These are phyloP conservation scores for Sarcodon aspratus DNA, from an alignment of 768 basidiomycete species.

Conservation along the genomic window DNA sequence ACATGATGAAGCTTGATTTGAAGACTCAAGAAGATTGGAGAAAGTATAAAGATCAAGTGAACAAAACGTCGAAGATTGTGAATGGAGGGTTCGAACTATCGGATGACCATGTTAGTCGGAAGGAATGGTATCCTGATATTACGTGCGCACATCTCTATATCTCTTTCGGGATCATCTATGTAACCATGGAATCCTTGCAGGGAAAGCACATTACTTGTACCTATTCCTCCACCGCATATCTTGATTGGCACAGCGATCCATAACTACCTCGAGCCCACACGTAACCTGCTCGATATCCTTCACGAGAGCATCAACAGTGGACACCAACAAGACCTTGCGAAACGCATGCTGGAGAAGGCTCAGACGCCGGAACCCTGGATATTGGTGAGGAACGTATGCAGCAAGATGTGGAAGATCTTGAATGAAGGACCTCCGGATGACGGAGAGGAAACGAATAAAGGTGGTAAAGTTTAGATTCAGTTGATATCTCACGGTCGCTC, in stretches of 20 bases:
- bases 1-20: constrained; percentile 48
- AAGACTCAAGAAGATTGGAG: constrained; percentile 35
- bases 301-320: constrained; percentile 45
- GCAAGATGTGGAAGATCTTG: constrained; percentile 28
- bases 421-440: constrained; percentile 12
- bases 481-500: too few relatives aligned
- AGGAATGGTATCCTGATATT: too few relatives aligned
- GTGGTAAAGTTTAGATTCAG: neutral
- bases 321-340: constrained; percentile 44
- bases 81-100: constrained; percentile 1
- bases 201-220: constrained; percentile 37
- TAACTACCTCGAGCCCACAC: constrained; percentile 46
- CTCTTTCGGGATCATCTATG: neutral
- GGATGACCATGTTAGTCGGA: too few relatives aligned
- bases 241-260: constrained; percentile 41
- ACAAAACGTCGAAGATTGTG: constrained; percentile 36
- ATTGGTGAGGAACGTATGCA: constrained; percentile 27
- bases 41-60: constrained; percentile 28
- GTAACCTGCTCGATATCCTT: constrained; percentile 37
- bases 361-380: constrained; percentile 46
- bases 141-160: neutral
- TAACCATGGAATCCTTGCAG: constrained; percentile 3
- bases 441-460: neutral
- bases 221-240: constrained; percentile 44
- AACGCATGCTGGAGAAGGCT: constrained; percentile 53